Percentiles rank a stretch among this genome's conserved stretches.
Conservation (phyloP, 306 rosid species). For the Benincasa hispida region DNA sequence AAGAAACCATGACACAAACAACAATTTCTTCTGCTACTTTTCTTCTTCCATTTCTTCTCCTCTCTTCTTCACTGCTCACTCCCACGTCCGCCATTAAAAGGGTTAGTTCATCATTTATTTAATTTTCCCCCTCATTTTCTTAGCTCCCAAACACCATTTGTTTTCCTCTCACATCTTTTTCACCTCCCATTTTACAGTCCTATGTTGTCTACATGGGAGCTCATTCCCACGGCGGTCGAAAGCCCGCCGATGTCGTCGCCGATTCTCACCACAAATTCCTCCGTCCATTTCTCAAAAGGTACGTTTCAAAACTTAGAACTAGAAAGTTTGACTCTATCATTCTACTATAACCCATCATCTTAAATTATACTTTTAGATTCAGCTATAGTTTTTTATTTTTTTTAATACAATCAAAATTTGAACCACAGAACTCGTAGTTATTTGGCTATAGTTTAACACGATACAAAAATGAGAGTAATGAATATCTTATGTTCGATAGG, state of each 20-base stretch:
- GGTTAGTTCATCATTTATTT: conserved; percentile 24
- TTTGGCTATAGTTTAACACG: too few species aligned
- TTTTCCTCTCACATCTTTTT: background rate
- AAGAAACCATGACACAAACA: conserved; percentile 24
- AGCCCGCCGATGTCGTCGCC: conserved; percentile 22
- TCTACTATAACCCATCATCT: background rate
- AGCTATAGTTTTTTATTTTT: too few species aligned
- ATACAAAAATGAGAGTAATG: too few species aligned
- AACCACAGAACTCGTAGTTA: too few species aligned
- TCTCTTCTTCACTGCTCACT: background rate
- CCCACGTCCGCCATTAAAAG: conserved; percentile 40
- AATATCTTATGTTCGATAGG: too few species aligned
- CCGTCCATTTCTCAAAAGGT: conserved; percentile 67
- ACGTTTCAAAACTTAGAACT: too few species aligned
- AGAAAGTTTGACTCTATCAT: background rate
- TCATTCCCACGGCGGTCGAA: conserved; percentile 47
- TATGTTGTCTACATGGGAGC: conserved; percentile 83
- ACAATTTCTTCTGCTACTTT: conserved; percentile 1
- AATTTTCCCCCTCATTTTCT: background rate
- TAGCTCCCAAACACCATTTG: background rate
- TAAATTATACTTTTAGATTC: too few species aligned
- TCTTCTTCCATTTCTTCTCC: conserved; percentile 18
- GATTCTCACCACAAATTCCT: conserved; percentile 63
- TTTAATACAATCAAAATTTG: too few species aligned
- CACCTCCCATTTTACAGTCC: conserved; percentile 29